phyloP scores from a whole-genome alignment of 148 eudicot genomes.

The Cornus florida region DNA sequence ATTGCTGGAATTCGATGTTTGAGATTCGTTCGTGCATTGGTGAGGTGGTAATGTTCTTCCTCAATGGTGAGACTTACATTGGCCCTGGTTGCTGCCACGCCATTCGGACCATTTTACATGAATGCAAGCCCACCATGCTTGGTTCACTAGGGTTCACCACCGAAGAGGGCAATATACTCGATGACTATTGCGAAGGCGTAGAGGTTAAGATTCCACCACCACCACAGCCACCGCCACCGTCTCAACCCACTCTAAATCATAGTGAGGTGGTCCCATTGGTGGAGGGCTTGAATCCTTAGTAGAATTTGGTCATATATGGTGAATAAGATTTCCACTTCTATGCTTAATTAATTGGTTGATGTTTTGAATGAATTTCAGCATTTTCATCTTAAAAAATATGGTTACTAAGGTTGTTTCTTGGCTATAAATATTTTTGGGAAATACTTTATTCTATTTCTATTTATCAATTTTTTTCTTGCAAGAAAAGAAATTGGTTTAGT shows the following conservation, averaged over 20 bases:
- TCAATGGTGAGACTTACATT: slow-evolving; percentile 3
- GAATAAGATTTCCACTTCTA: neutral
- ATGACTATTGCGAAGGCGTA: slow-evolving; percentile 1
- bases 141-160: neutral
- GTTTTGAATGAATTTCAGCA: no score
- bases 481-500: no score
- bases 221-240: neutral
- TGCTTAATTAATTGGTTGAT: no score
- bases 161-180: neutral
- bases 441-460: no score
- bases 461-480: no score
- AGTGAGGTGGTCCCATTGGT: neutral
- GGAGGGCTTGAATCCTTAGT: neutral
- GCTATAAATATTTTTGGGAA: no score
- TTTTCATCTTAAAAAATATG: no score
- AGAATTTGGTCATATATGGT: neutral
- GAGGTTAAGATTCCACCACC: neutral
- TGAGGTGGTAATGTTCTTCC: slow-evolving; percentile 3
- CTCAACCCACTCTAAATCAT: neutral
- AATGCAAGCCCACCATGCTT: slow-evolving; percentile 5
- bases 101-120: neutral
- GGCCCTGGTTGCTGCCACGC: neutral
- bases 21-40: slow-evolving; percentile 2
- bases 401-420: no score
- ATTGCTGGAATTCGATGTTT: neutral